A percentile compares a stretch with the other conserved stretches of the same genome.
Evolutionary conservation across 2,329 filamentous ascomycete genomes (phyloP).

Genomic region (Fusarium sp.): DNA sequence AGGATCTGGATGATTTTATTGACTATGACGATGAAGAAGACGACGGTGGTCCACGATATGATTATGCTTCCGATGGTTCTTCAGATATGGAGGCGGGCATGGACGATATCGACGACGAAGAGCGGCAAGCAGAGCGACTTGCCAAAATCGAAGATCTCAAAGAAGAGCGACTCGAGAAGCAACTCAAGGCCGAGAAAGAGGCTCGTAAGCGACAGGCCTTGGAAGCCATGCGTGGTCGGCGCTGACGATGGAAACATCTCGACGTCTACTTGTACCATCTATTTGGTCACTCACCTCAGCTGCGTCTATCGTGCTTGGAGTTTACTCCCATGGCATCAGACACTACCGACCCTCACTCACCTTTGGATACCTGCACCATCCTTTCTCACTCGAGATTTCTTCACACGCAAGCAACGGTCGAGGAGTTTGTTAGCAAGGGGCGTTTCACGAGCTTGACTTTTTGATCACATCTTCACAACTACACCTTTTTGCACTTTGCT

Average conservation of each 20-base stretch:
- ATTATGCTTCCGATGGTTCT: conserved; percentile 71
- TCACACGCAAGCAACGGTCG: conserved; percentile 31
- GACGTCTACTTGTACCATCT: not conserved
- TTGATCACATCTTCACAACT: not conserved
- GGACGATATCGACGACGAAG: conserved; percentile 78
- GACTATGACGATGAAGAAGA: conserved; percentile 69
- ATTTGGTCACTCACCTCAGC: not conserved
- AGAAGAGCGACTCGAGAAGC: conserved; percentile 70
- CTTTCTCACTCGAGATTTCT: not conserved
- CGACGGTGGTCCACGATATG: conserved; percentile 54
- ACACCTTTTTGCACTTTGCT: conserved; percentile 12
- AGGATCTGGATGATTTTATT: conserved; percentile 70
- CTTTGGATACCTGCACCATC: not conserved
- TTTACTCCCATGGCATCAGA: not conserved
- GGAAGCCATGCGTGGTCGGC: conserved; percentile 48
- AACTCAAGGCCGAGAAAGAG: conserved; percentile 70
- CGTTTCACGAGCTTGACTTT: conserved; percentile 29
- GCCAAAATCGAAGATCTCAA: conserved; percentile 75
- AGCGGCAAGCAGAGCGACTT: conserved; percentile 67
- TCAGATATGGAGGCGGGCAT: conserved; percentile 84
- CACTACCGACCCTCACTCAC: not conserved
- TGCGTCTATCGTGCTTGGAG: not conserved
- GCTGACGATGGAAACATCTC: conserved; percentile 33
- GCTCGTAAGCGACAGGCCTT: conserved; percentile 58
- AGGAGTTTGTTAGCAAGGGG: conserved; percentile 30